Percentiles rank a stretch among this genome's conserved stretches.
Evolutionary conservation across 176 grass and related monocot genomes (phyloP).

Genomic region (Juncus inflexus): DNA sequence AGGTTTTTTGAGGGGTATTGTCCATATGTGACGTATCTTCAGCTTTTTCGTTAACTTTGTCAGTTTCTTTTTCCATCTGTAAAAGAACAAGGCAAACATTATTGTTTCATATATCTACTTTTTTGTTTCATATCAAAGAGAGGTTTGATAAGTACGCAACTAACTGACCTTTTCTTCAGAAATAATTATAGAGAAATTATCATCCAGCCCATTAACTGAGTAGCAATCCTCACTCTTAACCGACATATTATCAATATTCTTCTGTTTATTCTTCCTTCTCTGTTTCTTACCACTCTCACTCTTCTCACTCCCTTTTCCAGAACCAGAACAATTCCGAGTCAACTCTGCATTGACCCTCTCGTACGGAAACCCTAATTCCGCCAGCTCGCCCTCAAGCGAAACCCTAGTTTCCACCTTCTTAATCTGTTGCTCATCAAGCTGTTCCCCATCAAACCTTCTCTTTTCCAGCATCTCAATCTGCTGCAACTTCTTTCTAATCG

Average conservation of each 20-base stretch:
- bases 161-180: conserved; percentile 53
- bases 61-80: conserved; percentile 39
- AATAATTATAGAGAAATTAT: conserved; percentile 33
- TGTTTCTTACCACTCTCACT: conserved; percentile 74
- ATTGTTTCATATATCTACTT: conserved; percentile 5
- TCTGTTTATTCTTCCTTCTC: conserved; percentile 60
- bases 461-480: conserved; percentile 93
- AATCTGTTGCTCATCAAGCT: conserved; percentile 85
- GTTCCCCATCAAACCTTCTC: conserved; percentile 63
- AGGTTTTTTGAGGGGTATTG: conserved; percentile 27
- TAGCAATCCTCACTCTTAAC: conserved; percentile 45
- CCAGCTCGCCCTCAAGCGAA: conserved; percentile 64
- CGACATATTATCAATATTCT: conserved; percentile 38
- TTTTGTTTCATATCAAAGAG: conserved; percentile 1
- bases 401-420: conserved; percentile 70
- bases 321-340: conserved; percentile 18
- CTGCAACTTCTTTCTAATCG: conserved; percentile 89
- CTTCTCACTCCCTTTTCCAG: conserved; percentile 50
- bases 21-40: conserved; percentile 35
- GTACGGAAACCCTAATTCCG: conserved; percentile 61
- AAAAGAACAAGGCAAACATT: conserved; percentile 27
- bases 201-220: conserved; percentile 30
- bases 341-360: conserved; percentile 31
- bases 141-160: no score
- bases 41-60: conserved; percentile 34